Evolutionary conservation across 768 basidiomycete species (phyloP), one percentile per base, ranked within the genome.

Genomic region (Psilocybe subaeruginosa): DNA sequence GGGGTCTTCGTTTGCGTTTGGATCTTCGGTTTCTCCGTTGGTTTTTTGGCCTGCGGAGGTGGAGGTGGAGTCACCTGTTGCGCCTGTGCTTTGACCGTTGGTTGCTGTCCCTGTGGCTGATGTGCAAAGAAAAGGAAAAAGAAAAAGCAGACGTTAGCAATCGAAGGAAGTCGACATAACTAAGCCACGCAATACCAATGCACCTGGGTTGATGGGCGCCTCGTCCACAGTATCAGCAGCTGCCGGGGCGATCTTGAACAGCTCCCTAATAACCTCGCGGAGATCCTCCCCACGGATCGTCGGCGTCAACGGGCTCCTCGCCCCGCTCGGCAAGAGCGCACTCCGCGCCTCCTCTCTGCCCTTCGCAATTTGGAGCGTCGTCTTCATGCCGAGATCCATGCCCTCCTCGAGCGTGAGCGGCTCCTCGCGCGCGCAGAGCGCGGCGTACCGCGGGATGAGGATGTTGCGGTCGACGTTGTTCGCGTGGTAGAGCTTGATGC

Each of bases 361-460:
- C 1, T 73, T 70, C 0, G 84, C 84, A 16, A 91, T 74, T 33
- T 71, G 78, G 1, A 89, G 69, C 0, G 84, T 76, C 0, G 85
- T 86, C 39, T 87, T 82, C 68, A 86, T 50, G 65, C 87, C 86
- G n/a, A 93, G 74, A 35, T 74, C 73, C 3, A 73, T 69, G 39
- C 83, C 87, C 59, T 91, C 92, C 8, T 77, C 77, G 1, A 82
- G 72, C 0, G 76, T 77, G 14, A 88, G 76, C 0, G 88, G 80
- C 0, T 78, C 79, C 0, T 79, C 76, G 3, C 86, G 83, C 9
- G 75, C 74, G 51, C 85, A 85, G 0, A 91, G 74, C 0, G 74
- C 68, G 17, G 79, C 76, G 55, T 89, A 91, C 0, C 82, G 75
- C 0, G 81, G 80, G 3, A 86, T 68, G 19, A 90, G 77, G 14